Conservation (phyloP, 495 filamentous ascomycete genomes). For the Aspergillus avenaceus region DNA sequence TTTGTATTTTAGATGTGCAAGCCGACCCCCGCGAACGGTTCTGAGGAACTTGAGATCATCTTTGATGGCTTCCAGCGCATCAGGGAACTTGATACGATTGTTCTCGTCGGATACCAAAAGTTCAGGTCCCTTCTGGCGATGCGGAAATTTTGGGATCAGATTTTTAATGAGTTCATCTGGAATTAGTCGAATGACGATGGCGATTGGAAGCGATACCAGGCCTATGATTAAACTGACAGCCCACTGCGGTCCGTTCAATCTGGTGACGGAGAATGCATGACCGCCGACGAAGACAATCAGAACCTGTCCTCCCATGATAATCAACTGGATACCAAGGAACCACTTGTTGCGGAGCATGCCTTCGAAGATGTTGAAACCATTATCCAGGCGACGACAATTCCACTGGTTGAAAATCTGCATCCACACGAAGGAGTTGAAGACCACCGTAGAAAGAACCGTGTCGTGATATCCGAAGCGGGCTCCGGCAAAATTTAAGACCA, state of each 20-base stretch:
- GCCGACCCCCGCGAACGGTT: slow-evolving; percentile 73
- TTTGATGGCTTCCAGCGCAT: slow-evolving; percentile 61
- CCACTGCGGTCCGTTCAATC: slow-evolving; percentile 66
- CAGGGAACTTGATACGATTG: slow-evolving; percentile 61
- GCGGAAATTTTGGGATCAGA: slow-evolving; percentile 51
- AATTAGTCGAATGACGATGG: slow-evolving; percentile 66
- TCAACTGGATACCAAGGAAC: slow-evolving; percentile 75
- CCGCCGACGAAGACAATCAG: slow-evolving; percentile 78
- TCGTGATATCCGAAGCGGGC: slow-evolving; percentile 47
- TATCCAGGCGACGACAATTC: slow-evolving; percentile 83
- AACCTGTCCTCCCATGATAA: slow-evolving; percentile 80
- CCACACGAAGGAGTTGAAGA: slow-evolving; percentile 93
- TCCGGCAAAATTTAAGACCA: slow-evolving; percentile 75
- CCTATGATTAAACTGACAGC: slow-evolving; percentile 69
- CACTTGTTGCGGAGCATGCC: slow-evolving; percentile 74
- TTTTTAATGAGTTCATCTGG: slow-evolving; percentile 61
- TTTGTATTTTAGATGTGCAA: slow-evolving; percentile 82
- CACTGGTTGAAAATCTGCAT: slow-evolving; percentile 94
- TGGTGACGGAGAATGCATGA: slow-evolving; percentile 59
- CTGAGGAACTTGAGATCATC: slow-evolving; percentile 76
- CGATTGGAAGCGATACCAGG: slow-evolving; percentile 66
- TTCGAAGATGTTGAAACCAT: slow-evolving; percentile 86
- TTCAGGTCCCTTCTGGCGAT: slow-evolving; percentile 44
- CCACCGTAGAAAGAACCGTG: slow-evolving; percentile 55
- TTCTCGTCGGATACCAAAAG: slow-evolving; percentile 71